Percentiles rank a stretch among this genome's conserved stretches.
These are phyloP conservation scores for Penicillium polonicum DNA, from an alignment of 2,329 filamentous ascomycete genomes.

Conservation along the genomic window DNA sequence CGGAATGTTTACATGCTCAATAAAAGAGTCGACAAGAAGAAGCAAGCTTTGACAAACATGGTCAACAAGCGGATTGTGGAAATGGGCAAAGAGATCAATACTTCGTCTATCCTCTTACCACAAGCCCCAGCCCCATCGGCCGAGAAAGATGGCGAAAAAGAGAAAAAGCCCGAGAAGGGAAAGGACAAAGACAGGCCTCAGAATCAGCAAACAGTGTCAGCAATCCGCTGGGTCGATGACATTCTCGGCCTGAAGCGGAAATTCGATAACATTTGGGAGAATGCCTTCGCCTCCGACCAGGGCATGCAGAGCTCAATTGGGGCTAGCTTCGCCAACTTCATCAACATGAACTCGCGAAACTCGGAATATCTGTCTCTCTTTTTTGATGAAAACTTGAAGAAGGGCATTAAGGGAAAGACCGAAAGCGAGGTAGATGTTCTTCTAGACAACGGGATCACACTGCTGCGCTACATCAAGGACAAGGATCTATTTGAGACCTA, in stretches of 20 bases:
- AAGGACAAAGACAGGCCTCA: conserved; percentile 54
- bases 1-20: conserved; percentile 79
- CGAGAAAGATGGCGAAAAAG: conserved; percentile 52
- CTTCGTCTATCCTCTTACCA: conserved; percentile 44
- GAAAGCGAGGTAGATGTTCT: conserved; percentile 81
- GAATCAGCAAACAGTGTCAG: conserved; percentile 79
- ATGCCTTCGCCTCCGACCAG: conserved; percentile 73
- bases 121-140: conserved; percentile 50
- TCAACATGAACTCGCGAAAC: conserved; percentile 81
- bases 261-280: conserved; percentile 75
- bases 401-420: conserved; percentile 88
- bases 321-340: conserved; percentile 86
- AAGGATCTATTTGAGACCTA: conserved; percentile 96
- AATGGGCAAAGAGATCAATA: conserved; percentile 80
- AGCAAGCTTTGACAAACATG: conserved; percentile 66
- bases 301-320: conserved; percentile 78
- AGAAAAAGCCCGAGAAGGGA: conserved; percentile 49
- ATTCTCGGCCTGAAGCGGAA: conserved; percentile 82
- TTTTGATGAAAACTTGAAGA: conserved; percentile 94
- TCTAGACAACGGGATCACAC: conserved; percentile 82
- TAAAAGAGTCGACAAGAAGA: conserved; percentile 71
- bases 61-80: conserved; percentile 74
- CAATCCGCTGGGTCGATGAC: conserved; percentile 93
- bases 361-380: conserved; percentile 94
- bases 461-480: conserved; percentile 85